Percentiles rank a stretch among this genome's conserved stretches.
These are phyloP conservation scores for Filosporella fistucella DNA, from an alignment of 495 filamentous ascomycete species.

Conservation along the genomic window DNA sequence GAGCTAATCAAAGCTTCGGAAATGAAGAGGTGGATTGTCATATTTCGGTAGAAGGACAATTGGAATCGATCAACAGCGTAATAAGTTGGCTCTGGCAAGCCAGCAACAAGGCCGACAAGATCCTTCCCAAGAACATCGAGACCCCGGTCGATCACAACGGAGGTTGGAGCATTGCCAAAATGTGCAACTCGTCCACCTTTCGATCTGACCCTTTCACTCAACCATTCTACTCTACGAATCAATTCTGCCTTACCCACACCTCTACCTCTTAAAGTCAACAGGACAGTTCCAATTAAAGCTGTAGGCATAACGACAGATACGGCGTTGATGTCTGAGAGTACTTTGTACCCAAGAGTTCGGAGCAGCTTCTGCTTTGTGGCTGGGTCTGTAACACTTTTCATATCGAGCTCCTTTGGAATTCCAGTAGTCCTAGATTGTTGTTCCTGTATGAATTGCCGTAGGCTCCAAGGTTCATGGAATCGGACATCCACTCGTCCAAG, in stretches of 20 bases:
- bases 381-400: constrained; percentile 39
- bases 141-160: constrained; percentile 80
- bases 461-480: constrained; percentile 93
- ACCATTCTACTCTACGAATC: constrained; percentile 84
- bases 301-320: constrained; percentile 98
- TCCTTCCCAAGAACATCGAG: constrained; percentile 87
- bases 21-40: constrained; percentile 98
- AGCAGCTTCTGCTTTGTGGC: constrained; percentile 57
- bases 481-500: constrained; percentile 91
- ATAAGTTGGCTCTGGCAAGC: constrained; percentile 81
- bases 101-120: constrained; percentile 74
- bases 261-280: constrained; percentile 85
- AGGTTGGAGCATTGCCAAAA: constrained; percentile 75
- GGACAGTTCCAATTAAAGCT: constrained; percentile 86
- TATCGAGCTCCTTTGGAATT: constrained; percentile 30
- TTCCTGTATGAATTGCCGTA: constrained; percentile 71
- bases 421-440: constrained; percentile 53
- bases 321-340: constrained; percentile 89
- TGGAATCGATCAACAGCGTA: constrained; percentile 96
- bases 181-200: constrained; percentile 91
- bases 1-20: constrained; percentile 84
- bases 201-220: constrained; percentile 72
- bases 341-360: constrained; percentile 81
- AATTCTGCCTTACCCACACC: constrained; percentile 87
- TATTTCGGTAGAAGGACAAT: constrained; percentile 95